phyloP scores from a whole-genome alignment of 345 rosid species.

The Linum lewisii region DNA sequence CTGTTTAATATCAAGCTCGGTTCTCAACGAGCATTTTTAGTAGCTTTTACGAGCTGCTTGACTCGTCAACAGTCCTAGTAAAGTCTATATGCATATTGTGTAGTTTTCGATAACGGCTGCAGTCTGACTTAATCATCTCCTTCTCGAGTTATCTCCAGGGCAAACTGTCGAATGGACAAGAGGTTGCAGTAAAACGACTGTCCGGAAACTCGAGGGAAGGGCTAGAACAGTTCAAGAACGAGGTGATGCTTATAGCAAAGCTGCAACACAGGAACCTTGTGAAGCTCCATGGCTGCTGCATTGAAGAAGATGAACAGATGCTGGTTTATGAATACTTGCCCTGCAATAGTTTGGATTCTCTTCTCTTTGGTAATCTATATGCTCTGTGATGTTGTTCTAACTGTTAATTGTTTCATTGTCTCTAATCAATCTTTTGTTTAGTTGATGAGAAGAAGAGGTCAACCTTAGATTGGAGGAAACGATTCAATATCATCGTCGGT shows the following conservation, averaged over 20 bases:
- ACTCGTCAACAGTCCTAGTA: no score
- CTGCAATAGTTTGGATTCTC: not conserved
- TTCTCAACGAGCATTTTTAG: no score
- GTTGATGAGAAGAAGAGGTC: not conserved
- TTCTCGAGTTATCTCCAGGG: not conserved
- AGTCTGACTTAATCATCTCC: not conserved
- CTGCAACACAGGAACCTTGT: not conserved
- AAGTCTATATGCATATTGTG: not conserved
- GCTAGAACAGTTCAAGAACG: not conserved
- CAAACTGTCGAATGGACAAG: not conserved
- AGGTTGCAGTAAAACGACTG: not conserved
- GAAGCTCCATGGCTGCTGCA: not conserved
- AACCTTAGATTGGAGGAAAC: not conserved
- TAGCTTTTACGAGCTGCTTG: no score
- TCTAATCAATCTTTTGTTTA: not conserved
- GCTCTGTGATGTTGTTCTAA: no score
- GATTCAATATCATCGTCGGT: not conserved
- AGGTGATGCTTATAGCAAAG: not conserved
- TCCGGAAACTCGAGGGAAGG: not conserved
- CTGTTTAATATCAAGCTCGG: no score
- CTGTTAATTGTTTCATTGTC: not conserved
- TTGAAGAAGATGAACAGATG: not conserved
- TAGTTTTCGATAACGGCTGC: no score
- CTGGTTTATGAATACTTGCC: not conserved
- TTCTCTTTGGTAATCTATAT: not conserved